Base-by-base conservation (phyloP, 1,139 yeast genomes). In the Lodderomyces jiufengensis region DNA sequence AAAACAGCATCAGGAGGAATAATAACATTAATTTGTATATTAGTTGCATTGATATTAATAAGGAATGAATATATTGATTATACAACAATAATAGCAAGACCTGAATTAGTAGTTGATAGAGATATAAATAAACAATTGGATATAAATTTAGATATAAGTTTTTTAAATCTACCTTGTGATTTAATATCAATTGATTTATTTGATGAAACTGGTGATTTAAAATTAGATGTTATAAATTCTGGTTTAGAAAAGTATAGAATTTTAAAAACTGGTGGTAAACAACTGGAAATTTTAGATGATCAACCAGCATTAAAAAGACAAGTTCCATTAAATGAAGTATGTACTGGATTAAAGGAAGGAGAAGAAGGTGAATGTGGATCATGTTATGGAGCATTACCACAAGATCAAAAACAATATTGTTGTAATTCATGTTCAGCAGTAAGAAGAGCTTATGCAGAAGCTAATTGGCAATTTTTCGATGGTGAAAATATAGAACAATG, bases 1-100 rank as follows among this genome's bases (percentile, higher is more conserved):
- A 79, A 84, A 47, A 92, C 98, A 3, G 73, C 90, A 3, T 73
- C 92, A 5, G 98, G 98, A 35, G 98, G 97, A 2, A 52, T 87
- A 27, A 85, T 92, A 49, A 88, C 97, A 6, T 56, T 92, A 33
- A 62, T 78, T 5, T 84, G 97, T 52, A 55, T 80, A 1, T 37
- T 78, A 12, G 70, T 84, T 5, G 82, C 87, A 21, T 42, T 82
- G 20, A 50, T 83, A 40, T 70, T 92, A 46, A 66, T 88, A 36
- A 46, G 81, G 16, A 79, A 79, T 48, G 97, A 92, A 59, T 86
- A 92, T 76, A 46, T 56, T 26, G 86, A 84, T 49, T 90, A 86
- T 59, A 73, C 82, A 28, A 63, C 70, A 34, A 70, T 88, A 9
- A 77, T 80, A 39, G 72, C 76, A 18, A 66, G 84, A 36, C 96